Evolutionary conservation across 2,329 filamentous ascomycete genomes (phyloP).

Genomic region (Talaromyces sp.): DNA sequence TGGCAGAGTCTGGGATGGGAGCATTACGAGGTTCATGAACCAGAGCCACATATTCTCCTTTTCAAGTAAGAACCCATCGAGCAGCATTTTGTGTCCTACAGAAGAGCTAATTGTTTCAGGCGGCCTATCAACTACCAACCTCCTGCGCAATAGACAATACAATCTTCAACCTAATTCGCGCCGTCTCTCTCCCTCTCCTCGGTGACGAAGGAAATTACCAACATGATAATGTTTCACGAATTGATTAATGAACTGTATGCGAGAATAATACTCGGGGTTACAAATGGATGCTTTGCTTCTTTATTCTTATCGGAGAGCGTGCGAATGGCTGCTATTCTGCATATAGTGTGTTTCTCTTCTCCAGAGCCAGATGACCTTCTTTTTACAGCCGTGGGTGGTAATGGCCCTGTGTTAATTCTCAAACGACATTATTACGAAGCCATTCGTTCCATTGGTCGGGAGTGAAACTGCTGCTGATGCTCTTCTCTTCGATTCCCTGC

Average conservation of each 20-base stretch:
- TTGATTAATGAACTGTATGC: constrained; percentile 7
- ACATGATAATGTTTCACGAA: constrained; percentile 17
- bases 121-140: constrained; percentile 82
- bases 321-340: constrained; percentile 6
- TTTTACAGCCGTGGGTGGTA: constrained; percentile 1
- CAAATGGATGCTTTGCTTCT: constrained; percentile 10
- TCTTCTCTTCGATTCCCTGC: constrained; percentile 67
- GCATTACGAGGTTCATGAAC: constrained; percentile 98
- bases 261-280: constrained; percentile 11
- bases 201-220: constrained; percentile 18
- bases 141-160: constrained; percentile 45
- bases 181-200: constrained; percentile 19
- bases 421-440: constrained; percentile 64
- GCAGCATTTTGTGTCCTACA: constrained; percentile 18
- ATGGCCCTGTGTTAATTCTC: constrained; percentile 22
- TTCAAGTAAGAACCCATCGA: constrained; percentile 76
- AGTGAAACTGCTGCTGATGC: constrained; percentile 75
- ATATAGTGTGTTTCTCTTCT: background rate
- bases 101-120: constrained; percentile 46
- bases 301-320: background rate
- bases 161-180: constrained; percentile 20
- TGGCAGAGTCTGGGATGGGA: constrained; percentile 93
- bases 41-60: constrained; percentile 94
- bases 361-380: background rate
- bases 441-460: constrained; percentile 82